Percentiles rank a stretch among this genome's conserved stretches.
phyloP scores from a whole-genome alignment of 2,329 filamentous ascomycete species.

The Cryphonectria carpinicola region DNA sequence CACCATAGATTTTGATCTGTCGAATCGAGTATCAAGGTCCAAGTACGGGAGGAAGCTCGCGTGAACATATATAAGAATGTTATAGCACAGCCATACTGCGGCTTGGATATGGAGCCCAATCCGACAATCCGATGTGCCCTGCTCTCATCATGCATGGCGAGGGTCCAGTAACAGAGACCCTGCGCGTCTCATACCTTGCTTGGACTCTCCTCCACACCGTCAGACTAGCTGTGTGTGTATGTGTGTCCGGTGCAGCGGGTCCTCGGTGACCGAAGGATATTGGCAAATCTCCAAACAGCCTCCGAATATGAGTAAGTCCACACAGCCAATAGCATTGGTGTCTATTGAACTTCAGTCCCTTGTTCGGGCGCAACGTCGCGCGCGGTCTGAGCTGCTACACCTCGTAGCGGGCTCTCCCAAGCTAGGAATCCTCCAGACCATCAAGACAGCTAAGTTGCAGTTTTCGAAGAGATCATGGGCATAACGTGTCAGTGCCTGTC shows the following conservation, averaged over 20 bases:
- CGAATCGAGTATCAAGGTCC: constrained; percentile 10
- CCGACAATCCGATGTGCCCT: constrained; percentile 15
- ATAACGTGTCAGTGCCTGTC: constrained; percentile 2
- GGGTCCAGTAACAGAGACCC: constrained; percentile 10
- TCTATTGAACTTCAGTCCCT: not conserved
- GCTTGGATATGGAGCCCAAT: not conserved
- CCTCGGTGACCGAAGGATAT: constrained; percentile 51
- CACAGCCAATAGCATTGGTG: not conserved
- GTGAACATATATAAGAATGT: constrained; percentile 25
- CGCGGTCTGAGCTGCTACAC: constrained; percentile 16
- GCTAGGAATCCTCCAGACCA: constrained; percentile 14
- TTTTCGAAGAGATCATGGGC: constrained; percentile 9
- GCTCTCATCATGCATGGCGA: constrained; percentile 17
- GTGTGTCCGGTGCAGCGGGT: constrained; percentile 43
- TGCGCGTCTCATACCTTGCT: constrained; percentile 17
- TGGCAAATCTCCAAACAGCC: constrained; percentile 42
- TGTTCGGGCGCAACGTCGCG: constrained; percentile 7
- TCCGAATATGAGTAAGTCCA: constrained; percentile 39
- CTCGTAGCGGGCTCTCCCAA: constrained; percentile 25
- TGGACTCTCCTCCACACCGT: constrained; percentile 36
- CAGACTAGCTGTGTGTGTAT: constrained; percentile 26
- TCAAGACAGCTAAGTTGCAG: constrained; percentile 12
- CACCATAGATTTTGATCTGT: constrained; percentile 31
- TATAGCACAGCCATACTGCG: not conserved
- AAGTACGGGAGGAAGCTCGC: constrained; percentile 11